Percentiles rank a stretch among this genome's conserved stretches.
These are phyloP conservation scores for Pseudogymnoascus verrucosus DNA, from an alignment of 2,329 filamentous ascomycete species.

Conservation along the genomic window DNA sequence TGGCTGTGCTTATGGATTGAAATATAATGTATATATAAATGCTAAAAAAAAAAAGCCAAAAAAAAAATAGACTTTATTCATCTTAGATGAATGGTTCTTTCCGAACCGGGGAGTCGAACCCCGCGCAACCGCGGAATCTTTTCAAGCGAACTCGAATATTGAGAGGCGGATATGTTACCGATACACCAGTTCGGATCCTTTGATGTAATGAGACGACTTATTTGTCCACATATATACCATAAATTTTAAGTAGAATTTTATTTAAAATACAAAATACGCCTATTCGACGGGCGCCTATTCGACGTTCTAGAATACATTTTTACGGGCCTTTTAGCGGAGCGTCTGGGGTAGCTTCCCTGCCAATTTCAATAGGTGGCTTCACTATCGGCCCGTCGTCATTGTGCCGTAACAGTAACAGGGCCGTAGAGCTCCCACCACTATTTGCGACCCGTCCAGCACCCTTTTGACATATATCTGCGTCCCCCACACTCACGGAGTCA, in stretches of 20 bases:
- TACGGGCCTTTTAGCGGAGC: not conserved
- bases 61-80: not conserved
- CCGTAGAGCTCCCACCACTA: not conserved
- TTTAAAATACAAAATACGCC: too few relatives aligned
- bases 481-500: not conserved
- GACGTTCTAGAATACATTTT: not conserved
- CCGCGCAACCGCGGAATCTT: too few relatives aligned
- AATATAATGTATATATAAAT: not conserved
- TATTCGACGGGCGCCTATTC: not conserved
- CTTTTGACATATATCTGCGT: not conserved
- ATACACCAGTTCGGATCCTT: constrained; percentile 14
- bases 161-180: constrained; percentile 13
- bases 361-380: not conserved
- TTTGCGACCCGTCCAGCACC: not conserved
- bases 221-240: not conserved
- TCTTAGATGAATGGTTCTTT: constrained; percentile 11
- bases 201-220: not conserved
- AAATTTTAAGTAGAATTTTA: not conserved
- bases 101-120: constrained; percentile 12
- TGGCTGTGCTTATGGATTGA: not conserved
- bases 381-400: constrained; percentile 7
- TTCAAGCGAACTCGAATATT: too few relatives aligned
- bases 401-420: not conserved
- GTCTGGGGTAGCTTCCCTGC: not conserved
- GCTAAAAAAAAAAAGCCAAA: constrained; percentile 9